phyloP scores from a whole-genome alignment of 495 filamentous ascomycete genomes.

The Trypethelium eluteriae region DNA sequence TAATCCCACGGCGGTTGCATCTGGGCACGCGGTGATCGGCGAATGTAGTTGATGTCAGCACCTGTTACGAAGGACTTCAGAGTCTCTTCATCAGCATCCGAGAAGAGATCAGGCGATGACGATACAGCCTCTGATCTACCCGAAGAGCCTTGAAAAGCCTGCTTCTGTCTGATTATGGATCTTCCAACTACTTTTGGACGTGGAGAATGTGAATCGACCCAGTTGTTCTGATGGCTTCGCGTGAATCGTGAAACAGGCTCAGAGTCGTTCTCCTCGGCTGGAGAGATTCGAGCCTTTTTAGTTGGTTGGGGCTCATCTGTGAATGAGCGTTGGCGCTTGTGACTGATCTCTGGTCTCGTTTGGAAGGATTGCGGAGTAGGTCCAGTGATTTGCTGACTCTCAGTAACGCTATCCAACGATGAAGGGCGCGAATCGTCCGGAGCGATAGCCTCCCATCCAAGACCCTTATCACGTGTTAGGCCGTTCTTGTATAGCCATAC shows the following conservation, averaged over 20 bases:
- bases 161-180: not conserved
- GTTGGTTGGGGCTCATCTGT: not conserved
- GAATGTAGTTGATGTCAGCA: constrained; percentile 1
- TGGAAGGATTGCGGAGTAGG: not conserved
- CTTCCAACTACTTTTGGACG: not conserved
- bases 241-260: constrained; percentile 5
- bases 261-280: not conserved
- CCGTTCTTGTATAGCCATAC: constrained; percentile 2
- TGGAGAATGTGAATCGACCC: not conserved
- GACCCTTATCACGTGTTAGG: not conserved
- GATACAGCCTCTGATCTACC: too few relatives aligned
- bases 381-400: not conserved
- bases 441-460: constrained; percentile 2
- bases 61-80: not conserved
- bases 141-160: not conserved
- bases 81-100: not conserved
- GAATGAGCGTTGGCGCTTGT: not conserved
- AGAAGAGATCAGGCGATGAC: not conserved
- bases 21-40: constrained; percentile 3
- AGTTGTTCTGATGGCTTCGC: not conserved
- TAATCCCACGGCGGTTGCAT: not conserved
- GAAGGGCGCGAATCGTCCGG: not conserved
- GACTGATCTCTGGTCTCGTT: not conserved
- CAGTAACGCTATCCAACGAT: not conserved
- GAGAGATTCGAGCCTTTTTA: constrained; percentile 1